Percentiles rank a stretch among this genome's conserved stretches.
Evolutionary conservation across 345 rosid species (phyloP).

Genomic region (Anastatica hierochuntica): DNA sequence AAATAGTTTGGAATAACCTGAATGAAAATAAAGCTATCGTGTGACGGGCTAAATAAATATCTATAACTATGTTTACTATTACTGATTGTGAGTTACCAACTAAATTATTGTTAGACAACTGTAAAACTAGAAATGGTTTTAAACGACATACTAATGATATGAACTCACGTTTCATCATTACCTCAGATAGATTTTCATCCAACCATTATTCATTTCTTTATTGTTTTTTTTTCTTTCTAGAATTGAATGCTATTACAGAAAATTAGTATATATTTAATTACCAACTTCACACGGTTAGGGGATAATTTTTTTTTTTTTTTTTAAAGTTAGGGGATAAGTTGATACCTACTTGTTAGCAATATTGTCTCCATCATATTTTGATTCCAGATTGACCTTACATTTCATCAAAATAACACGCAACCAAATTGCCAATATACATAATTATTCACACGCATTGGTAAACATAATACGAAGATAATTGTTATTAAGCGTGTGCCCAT

Average conservation of each 20-base stretch:
- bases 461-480: no score
- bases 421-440: not conserved
- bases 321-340: not conserved
- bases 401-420: not conserved
- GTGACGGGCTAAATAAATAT: no score
- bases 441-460: no score
- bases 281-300: conserved; percentile 1
- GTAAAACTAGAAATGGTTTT: no score
- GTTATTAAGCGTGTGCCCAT: no score
- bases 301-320: no score
- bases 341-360: conserved; percentile 17
- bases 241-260: not conserved
- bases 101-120: no score
- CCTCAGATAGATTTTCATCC: not conserved
- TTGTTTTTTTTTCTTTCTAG: not conserved
- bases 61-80: no score
- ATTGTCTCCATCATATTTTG: conserved; percentile 13
- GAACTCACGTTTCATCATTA: conserved; percentile 8
- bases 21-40: no score
- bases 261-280: conserved; percentile 1
- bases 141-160: no score
- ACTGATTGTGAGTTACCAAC: no score
- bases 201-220: not conserved
- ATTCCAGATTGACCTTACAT: not conserved
- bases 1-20: no score